phyloP scores from a whole-genome alignment of 2,329 filamentous ascomycete genomes.

The Ambrosiella beaveri region DNA sequence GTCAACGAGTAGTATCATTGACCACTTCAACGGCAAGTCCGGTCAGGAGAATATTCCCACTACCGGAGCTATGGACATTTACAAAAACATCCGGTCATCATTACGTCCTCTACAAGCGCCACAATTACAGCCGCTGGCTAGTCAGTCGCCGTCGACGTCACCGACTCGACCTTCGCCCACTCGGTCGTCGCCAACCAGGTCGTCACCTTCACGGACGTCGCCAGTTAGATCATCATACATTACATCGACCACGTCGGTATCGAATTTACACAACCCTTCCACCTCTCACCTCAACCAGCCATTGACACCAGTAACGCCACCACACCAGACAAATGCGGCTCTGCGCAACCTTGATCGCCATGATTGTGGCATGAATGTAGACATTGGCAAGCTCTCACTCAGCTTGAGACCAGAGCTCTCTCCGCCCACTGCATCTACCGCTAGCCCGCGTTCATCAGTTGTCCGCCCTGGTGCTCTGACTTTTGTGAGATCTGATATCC shows the following conservation, averaged over 20 bases:
- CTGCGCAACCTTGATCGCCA: slow-evolving; percentile 20
- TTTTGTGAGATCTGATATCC: slow-evolving; percentile 12
- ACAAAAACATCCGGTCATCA: slow-evolving; percentile 49
- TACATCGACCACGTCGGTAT: slow-evolving; percentile 2
- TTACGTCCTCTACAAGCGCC: slow-evolving; percentile 56
- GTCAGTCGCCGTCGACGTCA: background rate
- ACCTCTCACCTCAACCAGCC: slow-evolving; percentile 4
- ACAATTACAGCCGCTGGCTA: slow-evolving; percentile 25
- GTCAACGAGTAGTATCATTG: slow-evolving; percentile 5
- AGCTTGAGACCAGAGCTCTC: slow-evolving; percentile 26
- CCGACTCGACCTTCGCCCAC: slow-evolving; percentile 8
- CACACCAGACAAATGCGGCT: slow-evolving; percentile 1
- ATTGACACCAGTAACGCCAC: slow-evolving; percentile 8
- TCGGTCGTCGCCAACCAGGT: slow-evolving; percentile 8
- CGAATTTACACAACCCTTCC: background rate
- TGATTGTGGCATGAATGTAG: slow-evolving; percentile 47
- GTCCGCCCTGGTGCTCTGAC: slow-evolving; percentile 28
- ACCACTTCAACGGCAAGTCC: slow-evolving; percentile 12
- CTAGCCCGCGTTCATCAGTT: slow-evolving; percentile 32
- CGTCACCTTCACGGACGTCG: slow-evolving; percentile 9
- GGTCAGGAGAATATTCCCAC: slow-evolving; percentile 37
- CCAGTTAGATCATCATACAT: slow-evolving; percentile 7
- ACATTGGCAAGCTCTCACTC: slow-evolving; percentile 38
- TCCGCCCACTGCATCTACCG: slow-evolving; percentile 26
- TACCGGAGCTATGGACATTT: slow-evolving; percentile 25